phyloP scores from a whole-genome alignment of 331 rosid genomes.

The Quercus phellos region DNA sequence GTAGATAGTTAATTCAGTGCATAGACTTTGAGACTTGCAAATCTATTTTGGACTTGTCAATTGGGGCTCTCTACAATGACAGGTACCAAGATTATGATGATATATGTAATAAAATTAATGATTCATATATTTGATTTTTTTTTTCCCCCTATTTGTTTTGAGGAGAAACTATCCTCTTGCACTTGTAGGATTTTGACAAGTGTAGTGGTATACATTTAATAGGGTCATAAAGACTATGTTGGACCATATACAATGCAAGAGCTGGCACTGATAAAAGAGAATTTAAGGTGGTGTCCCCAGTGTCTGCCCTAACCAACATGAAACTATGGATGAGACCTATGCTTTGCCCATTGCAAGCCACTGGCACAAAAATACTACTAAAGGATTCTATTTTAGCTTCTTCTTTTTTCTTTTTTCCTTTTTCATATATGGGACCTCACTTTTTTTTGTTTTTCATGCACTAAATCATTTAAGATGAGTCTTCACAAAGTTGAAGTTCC shows the following conservation, averaged over 20 bases:
- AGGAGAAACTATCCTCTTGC: conserved; percentile 36
- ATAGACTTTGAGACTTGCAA: no score
- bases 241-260: conserved; percentile 74
- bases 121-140: background rate
- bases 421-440: conserved; percentile 29
- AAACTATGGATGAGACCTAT: conserved; percentile 12
- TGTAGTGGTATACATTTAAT: conserved; percentile 49
- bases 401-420: background rate
- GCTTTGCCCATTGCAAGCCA: conserved; percentile 24
- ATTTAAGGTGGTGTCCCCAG: conserved; percentile 83
- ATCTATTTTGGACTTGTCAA: background rate
- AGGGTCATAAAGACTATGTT: conserved; percentile 57
- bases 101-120: background rate
- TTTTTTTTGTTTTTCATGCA: conserved; percentile 43
- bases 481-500: conserved; percentile 46
- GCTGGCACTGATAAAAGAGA: conserved; percentile 71
- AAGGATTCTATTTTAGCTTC: conserved; percentile 27
- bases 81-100: background rate
- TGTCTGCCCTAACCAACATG: conserved; percentile 42
- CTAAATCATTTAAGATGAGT: conserved; percentile 43
- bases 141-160: background rate
- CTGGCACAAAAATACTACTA: conserved; percentile 23
- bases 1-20: no score
- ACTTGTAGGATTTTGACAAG: conserved; percentile 43
- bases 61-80: background rate